Base-by-base conservation (phyloP, 805 yeast species). In the Maudiozyma pseudohumilis region DNA sequence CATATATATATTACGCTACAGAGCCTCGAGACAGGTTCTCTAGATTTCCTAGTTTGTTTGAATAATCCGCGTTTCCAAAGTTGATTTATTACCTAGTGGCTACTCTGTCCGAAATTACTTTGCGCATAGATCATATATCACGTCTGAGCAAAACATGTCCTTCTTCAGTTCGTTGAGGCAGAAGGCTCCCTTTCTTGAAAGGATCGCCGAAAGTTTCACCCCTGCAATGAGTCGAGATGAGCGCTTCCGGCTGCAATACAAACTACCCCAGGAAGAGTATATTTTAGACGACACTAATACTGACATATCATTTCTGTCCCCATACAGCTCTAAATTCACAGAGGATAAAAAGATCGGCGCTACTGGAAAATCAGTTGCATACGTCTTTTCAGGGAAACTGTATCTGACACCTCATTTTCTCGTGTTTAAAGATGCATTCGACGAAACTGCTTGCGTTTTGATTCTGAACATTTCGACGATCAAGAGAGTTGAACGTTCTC, bases 401-500 rank as follows among this genome's bases (percentile, higher is more conserved):
- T 79, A 65, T 47, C 57, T 92, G 31, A 81, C 95, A 1, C 75
- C 75, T 39, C 83, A 80, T 45, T 92, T 76, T 53, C 55, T 92
- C 26, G 74, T 83, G 17, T 89, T 88, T 52, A 68, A 74, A 41
- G 86, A 84, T 48, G 69, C 74, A 6, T 76, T 75, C 48, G 94
- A 86, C 49, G 68, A 70, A 33, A 68, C 75, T 39, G 72, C 77
- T 32, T 81, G 92, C 53, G 70, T 75, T 5, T 73, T 89, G 51
- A 70, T 70, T 3, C 48, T 89, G 21, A 92, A 89, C 43, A 61
- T 92, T 29, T 75, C 88, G 2, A 75, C 95, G 1, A 63, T 92
- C 27, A 77, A 81, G 51, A 78, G 86, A 43, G 94, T 92, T 13
- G 96, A 89, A 55, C 69, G 96, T 37, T 69, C 86, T 16, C 94